Percentiles rank a stretch among this genome's conserved stretches.
These are phyloP conservation scores for Tinospora cordifolia DNA, from an alignment of 164 flowering plant genomes.

Conservation along the genomic window DNA sequence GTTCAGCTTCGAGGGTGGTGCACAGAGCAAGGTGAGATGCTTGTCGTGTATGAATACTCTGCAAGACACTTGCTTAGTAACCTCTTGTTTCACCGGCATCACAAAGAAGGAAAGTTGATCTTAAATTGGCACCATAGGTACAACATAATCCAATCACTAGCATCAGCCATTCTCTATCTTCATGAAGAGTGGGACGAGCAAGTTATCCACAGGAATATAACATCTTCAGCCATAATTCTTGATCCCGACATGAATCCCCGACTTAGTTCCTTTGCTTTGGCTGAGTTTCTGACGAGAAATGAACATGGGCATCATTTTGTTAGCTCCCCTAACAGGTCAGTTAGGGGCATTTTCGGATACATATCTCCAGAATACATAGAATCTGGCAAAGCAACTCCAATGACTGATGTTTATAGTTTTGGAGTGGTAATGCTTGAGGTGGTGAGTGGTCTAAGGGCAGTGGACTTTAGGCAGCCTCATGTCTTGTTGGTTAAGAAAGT, in stretches of 20 bases:
- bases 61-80: constrained; percentile 50
- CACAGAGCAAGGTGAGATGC: constrained; percentile 98
- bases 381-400: constrained; percentile 57
- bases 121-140: constrained; percentile 63
- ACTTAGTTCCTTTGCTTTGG: constrained; percentile 79
- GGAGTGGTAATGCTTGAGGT: constrained; percentile 90
- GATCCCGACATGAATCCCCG: constrained; percentile 83
- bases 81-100: constrained; percentile 41
- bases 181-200: constrained; percentile 99
- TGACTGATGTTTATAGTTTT: constrained; percentile 77
- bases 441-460: constrained; percentile 67
- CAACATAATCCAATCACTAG: constrained; percentile 69
- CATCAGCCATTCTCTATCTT: constrained; percentile 74
- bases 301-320: constrained; percentile 53
- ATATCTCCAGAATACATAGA: constrained; percentile 87
- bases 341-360: constrained; percentile 88
- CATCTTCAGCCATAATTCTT: constrained; percentile 67
- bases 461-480: constrained; percentile 58
- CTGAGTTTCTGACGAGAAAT: constrained; percentile 76
- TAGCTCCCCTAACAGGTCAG: constrained; percentile 28
- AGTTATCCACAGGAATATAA: constrained; percentile 81
- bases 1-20: constrained; percentile 97
- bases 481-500: constrained; percentile 59
- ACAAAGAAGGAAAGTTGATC: constrained; percentile 4
- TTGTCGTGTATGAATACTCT: constrained; percentile 79